Base-by-base conservation (phyloP, 1,139 yeast species). In the Blastobotrys elegans region DNA sequence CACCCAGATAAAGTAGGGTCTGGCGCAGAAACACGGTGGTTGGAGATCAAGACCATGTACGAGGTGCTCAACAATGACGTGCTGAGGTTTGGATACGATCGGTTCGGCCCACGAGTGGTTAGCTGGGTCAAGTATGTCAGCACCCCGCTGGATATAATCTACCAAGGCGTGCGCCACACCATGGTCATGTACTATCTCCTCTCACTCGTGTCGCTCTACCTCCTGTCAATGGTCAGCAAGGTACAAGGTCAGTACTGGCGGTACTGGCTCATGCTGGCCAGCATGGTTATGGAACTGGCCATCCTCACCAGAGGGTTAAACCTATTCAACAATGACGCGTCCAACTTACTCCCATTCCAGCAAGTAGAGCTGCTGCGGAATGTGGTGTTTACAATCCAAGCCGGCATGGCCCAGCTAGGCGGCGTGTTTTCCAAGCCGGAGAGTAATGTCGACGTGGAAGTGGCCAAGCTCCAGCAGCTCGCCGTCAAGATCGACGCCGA, bases 1-100 rank as follows among this genome's bases (percentile, higher is more conserved):
- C 72, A 68, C 43, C 72, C 72, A 2, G 72, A 68, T 49, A 68
- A 69, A 53, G 49, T 49, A 16, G 50, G 54, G 43, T 13, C 39
- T 14, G 40, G 43, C 5, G 51, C 50, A 7, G 54, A 55, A 29
- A 55, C 47, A 20, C 42, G 46, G 33, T 68, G 62, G 55, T 49
- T 62, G 22, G 44, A 44, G 22, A 49, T 66, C 30, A 53, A 59
- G 41, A 50, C 49, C n/a, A 62, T 65, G 37, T 58, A 63, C 45
- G 65, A 65, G 37, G 52, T 61, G 18, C 54, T 68, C 27, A 45
- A 58, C 7, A 56, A 57, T 43, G 58, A 59, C 0, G 48, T 50
- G 2, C 43, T 50, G 24, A 51, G 66, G 39, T 64, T 57, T 49
- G 63, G 61, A 14, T 68, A 68, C 49, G 71, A 68, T 44, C 48